Conservation (phyloP, 768 basidiomycete genomes). For the Phlebiopsis flavidoalba region DNA sequence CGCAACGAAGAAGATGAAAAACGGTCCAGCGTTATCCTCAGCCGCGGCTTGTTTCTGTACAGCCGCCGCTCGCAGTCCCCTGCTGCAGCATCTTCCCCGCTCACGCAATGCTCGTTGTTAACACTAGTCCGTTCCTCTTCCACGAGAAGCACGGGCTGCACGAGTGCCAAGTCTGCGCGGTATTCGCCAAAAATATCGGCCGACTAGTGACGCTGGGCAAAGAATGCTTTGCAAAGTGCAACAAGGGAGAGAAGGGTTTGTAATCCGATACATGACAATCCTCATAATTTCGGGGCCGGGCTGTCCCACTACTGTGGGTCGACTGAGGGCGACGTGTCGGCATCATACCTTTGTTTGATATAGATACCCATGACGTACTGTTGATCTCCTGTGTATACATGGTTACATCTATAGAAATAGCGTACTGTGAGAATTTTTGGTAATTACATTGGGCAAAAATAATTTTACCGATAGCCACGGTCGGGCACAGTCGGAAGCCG, state of each 20-base stretch:
- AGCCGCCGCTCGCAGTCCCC: conserved; percentile 52
- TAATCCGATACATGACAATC: conserved; percentile 54
- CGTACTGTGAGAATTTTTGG: not conserved
- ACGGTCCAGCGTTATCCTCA: conserved; percentile 44
- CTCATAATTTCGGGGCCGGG: conserved; percentile 41
- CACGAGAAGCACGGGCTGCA: not conserved
- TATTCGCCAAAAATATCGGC: too few relatives aligned
- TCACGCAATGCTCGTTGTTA: not conserved
- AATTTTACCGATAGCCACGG: conserved; percentile 39
- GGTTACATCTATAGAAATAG: conserved; percentile 39
- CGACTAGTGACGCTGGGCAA: conserved; percentile 24
- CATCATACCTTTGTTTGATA: conserved; percentile 30
- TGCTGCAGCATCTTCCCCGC: conserved; percentile 45
- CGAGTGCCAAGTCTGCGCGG: conserved; percentile 27
- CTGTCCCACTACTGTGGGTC: conserved; percentile 40
- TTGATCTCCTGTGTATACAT: conserved; percentile 53
- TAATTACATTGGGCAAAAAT: not conserved
- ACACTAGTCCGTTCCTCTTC: not conserved
- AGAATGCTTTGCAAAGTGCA: conserved; percentile 25
- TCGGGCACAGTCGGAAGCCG: conserved; percentile 41
- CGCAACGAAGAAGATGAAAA: conserved; percentile 38
- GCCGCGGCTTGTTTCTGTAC: conserved; percentile 51
- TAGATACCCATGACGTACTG: conserved; percentile 42
- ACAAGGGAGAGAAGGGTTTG: conserved; percentile 44
- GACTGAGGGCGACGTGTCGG: conserved; percentile 18